Conservation (phyloP, 495 filamentous ascomycete genomes). For the Clohesyomyces aquaticus region DNA sequence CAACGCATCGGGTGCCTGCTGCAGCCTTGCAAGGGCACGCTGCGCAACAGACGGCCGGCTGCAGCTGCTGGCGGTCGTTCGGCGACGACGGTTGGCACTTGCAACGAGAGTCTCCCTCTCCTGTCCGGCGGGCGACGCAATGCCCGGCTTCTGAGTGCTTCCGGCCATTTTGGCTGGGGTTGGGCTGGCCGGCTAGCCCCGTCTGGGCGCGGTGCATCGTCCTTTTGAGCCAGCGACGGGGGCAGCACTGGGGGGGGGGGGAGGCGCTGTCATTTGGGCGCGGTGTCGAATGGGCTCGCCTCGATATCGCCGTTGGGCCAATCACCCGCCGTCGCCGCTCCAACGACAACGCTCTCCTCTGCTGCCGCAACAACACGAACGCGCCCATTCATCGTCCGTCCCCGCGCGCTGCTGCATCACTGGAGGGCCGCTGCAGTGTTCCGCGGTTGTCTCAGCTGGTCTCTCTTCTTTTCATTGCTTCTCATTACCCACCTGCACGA, state of each 20-base stretch:
- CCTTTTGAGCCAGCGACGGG: neutral
- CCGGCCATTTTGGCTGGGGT: no score
- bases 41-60: no score
- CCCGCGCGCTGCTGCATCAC: neutral
- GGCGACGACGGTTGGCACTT: no score
- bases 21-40: no score
- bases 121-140: no score
- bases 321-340: constrained; percentile 1
- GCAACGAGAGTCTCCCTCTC: no score
- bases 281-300: neutral
- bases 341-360: neutral
- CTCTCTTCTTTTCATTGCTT: neutral
- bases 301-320: neutral
- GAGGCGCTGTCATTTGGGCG: neutral
- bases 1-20: no score
- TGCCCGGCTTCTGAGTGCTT: no score
- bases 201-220: no score
- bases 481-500: neutral
- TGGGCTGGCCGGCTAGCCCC: no score
- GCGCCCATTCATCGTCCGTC: neutral
- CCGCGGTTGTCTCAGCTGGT: neutral
- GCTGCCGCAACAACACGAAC: neutral
- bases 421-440: constrained; percentile 9
- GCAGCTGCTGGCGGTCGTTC: no score
- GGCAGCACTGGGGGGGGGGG: neutral